Percentiles rank a stretch among this genome's conserved stretches.
phyloP scores from a whole-genome alignment of 148 eudicot genomes.

The Rhododendron vialii region DNA sequence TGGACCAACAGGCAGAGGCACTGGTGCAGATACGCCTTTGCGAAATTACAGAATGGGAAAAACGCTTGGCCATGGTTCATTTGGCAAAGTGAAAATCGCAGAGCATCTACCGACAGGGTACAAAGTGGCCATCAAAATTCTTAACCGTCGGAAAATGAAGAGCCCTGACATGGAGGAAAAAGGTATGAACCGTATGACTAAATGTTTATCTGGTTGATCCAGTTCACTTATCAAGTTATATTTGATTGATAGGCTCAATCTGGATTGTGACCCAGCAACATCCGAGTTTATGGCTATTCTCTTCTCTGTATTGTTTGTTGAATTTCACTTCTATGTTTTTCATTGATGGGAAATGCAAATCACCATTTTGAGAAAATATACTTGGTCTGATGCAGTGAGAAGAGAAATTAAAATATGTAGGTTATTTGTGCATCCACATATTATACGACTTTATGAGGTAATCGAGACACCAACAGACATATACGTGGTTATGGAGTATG shows the following conservation, averaged over 20 bases:
- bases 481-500: conserved; percentile 43
- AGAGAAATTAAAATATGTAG: conserved; percentile 40
- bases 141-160: conserved; percentile 36
- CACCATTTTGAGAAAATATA: background rate
- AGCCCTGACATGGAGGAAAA: conserved; percentile 40
- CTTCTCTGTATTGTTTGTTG: background rate
- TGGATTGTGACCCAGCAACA: background rate
- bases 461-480: conserved; percentile 36
- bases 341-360: background rate
- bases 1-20: conserved; percentile 10
- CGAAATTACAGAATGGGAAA: conserved; percentile 31
- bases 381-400: conserved; percentile 30
- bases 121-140: conserved; percentile 40
- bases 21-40: conserved; percentile 12
- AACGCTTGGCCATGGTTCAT: conserved; percentile 39
- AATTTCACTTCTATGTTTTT: background rate
- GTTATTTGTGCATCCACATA: conserved; percentile 41
- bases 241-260: background rate
- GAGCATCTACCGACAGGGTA: conserved; percentile 27
- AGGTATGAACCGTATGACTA: conserved; percentile 12
- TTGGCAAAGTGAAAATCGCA: conserved; percentile 39
- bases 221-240: background rate
- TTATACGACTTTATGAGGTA: conserved; percentile 41
- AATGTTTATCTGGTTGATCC: background rate
- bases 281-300: background rate